Conservation (phyloP, 208 protist genomes). For the Wallacemonas sp. region DNA sequence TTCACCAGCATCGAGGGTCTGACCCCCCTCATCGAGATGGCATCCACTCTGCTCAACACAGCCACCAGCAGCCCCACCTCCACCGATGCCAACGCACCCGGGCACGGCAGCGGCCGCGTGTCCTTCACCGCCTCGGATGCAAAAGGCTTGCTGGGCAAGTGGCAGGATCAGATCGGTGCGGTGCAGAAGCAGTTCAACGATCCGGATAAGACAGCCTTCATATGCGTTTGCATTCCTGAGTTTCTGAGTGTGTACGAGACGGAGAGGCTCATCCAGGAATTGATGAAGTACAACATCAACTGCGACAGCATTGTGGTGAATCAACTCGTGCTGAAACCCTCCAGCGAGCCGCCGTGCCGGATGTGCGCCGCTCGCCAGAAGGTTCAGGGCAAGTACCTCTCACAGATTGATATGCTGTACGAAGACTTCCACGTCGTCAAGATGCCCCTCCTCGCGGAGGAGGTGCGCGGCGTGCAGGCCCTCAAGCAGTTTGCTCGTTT, state of each 20-base stretch:
- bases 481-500: constrained; percentile 70
- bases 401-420: constrained; percentile 95
- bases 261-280: constrained; percentile 97
- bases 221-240: constrained; percentile 99
- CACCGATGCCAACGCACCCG: not conserved
- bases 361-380: constrained; percentile 88
- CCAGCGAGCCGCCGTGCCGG: constrained; percentile 58
- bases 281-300: constrained; percentile 96
- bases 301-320: constrained; percentile 96
- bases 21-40: constrained; percentile 36
- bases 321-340: constrained; percentile 86
- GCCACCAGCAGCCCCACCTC: not conserved
- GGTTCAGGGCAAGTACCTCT: constrained; percentile 96
- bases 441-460: constrained; percentile 90
- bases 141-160: constrained; percentile 23
- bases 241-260: constrained; percentile 99
- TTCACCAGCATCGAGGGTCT: constrained; percentile 48
- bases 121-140: constrained; percentile 14
- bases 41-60: constrained; percentile 21
- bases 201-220: constrained; percentile 93
- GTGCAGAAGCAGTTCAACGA: constrained; percentile 70
- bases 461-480: constrained; percentile 88
- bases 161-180: constrained; percentile 35
- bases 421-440: constrained; percentile 94
- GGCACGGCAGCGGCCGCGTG: not conserved